Conservation (phyloP, 371 early-diverging fungal genomes). For the Syncephalastrum sp. region DNA sequence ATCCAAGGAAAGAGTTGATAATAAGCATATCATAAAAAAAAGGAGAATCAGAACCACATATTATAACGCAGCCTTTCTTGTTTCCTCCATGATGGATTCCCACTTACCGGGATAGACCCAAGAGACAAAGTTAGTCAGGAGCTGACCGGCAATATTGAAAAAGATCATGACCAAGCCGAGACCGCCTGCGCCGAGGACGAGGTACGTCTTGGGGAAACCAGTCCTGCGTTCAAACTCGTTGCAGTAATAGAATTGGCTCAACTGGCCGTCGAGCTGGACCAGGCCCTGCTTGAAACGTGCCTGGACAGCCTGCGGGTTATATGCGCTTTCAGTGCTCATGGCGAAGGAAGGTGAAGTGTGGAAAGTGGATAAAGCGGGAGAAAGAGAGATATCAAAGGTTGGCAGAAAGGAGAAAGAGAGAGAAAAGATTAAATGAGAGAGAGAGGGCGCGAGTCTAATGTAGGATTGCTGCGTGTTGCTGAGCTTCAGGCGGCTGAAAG, state of each 20-base stretch:
- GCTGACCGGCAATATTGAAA: constrained; percentile 82
- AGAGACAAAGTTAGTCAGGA: constrained; percentile 80
- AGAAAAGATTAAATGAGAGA: too few species aligned
- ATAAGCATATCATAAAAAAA: not conserved
- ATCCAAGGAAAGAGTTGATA: not conserved
- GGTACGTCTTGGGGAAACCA: constrained; percentile 18
- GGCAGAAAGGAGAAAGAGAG: too few species aligned
- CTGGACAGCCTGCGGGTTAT: constrained; percentile 13
- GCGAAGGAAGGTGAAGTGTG: not conserved
- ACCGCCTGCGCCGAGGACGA: constrained; percentile 59
- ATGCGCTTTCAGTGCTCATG: constrained; percentile 9
- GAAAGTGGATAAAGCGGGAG: too few species aligned
- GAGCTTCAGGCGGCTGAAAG: too few species aligned
- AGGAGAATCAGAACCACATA: not conserved
- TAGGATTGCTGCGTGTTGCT: too few species aligned
- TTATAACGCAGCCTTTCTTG: not conserved
- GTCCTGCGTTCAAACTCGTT: constrained; percentile 61
- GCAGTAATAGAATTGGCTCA: constrained; percentile 59
- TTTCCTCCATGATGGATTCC: not conserved
- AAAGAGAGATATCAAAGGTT: too few species aligned
- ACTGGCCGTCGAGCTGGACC: constrained; percentile 8
- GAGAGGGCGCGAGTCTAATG: too few species aligned
- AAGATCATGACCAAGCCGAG: constrained; percentile 75
- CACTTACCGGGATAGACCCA: constrained; percentile 80
- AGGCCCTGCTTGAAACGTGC: constrained; percentile 4